Base-by-base conservation (phyloP, 495 filamentous ascomycete species). In the Hypomontagnella submonticulosa region DNA sequence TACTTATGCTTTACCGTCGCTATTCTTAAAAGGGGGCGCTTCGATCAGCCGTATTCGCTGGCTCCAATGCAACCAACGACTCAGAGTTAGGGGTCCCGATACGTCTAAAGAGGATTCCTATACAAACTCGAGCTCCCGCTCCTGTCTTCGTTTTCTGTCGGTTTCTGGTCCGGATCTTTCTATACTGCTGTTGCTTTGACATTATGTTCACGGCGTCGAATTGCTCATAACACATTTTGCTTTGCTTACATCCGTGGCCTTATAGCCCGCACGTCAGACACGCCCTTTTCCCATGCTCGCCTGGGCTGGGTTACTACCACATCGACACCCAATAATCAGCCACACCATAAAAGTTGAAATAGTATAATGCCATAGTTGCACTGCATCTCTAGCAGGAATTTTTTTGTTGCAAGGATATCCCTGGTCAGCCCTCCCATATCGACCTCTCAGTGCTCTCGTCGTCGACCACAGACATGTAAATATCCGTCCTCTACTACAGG, bases 391-490 rank as follows among this genome's bases (percentile, higher is more conserved):
- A 63, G 66, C 42, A 58, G 40, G 23, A 3, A 3, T 48, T 32
- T 50, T 62, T 44, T 43, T 32, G 32, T 38, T 63, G 55, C 66
- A 63, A 56, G 66, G 66, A 52, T 68, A 55, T 63, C 55, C 66
- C 66, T 37, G 32, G 55, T 55, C 43, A 56, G 32, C 37, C 55
- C 47, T 63, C 37, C 49, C 54, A 34, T 60, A 30, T 58, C 66
- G 59, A 68, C 66, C 66, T 63, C 55, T 60, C 50, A 63, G 15
- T 44, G 33, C 59, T 47, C 53, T 63, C 27, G 60, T 51, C 57
- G 54, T 50, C 60, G 59, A 63, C 49, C 55, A 59, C 65, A 63
- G 59, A 63, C 42, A 68, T 68, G 66, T 68, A 58, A 68, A 68
- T 68, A 68, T 56, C 66, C 59, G 66, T 59, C 37, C 54, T 46